phyloP scores from a whole-genome alignment of 345 rosid species.

The Pistacia vera region DNA sequence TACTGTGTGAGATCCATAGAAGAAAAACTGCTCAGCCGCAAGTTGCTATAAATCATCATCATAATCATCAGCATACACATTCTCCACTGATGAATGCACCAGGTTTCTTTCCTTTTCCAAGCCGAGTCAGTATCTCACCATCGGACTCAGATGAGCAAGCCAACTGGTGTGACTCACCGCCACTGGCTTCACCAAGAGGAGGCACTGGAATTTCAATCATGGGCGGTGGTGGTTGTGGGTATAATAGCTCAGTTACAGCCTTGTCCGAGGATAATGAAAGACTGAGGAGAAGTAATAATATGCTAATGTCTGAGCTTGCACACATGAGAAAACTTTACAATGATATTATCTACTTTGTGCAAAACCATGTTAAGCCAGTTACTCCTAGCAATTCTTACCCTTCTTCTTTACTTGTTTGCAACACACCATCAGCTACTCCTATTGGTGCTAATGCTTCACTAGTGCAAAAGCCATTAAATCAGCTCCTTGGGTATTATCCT shows the following conservation, averaged over 20 bases:
- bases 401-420: conserved; percentile 48
- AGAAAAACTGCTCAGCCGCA: conserved; percentile 79
- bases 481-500: conserved; percentile 44
- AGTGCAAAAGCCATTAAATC: conserved; percentile 47
- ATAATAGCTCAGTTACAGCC: conserved; percentile 51
- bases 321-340: conserved; percentile 93
- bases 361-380: conserved; percentile 88
- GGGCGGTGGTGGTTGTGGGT: conserved; percentile 20
- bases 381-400: conserved; percentile 60
- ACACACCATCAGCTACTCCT: conserved; percentile 28
- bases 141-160: conserved; percentile 59
- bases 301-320: conserved; percentile 80
- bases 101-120: conserved; percentile 55
- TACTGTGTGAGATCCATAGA: conserved; percentile 93
- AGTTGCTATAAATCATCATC: conserved; percentile 49
- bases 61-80: conserved; percentile 49
- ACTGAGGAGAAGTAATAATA: conserved; percentile 70
- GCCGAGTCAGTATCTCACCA: conserved; percentile 55
- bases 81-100: conserved; percentile 45
- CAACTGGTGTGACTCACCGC: conserved; percentile 71
- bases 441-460: conserved; percentile 30
- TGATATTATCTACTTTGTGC: conserved; percentile 89
- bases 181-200: conserved; percentile 44
- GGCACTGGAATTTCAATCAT: conserved; percentile 18
- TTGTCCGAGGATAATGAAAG: conserved; percentile 86